phyloP scores from a whole-genome alignment of 2,329 filamentous ascomycete species.

The Passalora sequoiae region DNA sequence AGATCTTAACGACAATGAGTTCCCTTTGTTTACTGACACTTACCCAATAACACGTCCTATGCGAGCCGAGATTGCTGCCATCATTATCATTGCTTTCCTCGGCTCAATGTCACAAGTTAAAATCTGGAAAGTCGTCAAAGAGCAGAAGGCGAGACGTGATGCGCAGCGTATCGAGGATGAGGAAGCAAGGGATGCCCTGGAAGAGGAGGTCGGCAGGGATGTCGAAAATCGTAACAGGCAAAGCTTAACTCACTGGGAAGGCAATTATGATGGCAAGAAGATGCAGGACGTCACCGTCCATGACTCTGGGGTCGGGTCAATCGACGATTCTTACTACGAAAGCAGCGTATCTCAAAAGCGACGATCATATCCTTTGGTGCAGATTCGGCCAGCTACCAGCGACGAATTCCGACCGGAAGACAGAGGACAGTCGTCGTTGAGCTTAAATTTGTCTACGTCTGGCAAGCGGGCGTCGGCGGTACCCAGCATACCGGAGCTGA shows the following conservation, averaged over 20 bases:
- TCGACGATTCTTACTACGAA: constrained; percentile 17
- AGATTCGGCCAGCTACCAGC: constrained; percentile 4
- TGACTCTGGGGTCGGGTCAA: constrained; percentile 49
- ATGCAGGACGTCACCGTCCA: constrained; percentile 31
- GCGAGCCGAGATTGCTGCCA: constrained; percentile 73
- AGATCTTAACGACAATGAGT: constrained; percentile 70
- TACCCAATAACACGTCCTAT: constrained; percentile 87
- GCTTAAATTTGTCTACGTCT: background rate
- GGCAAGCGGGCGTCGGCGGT: background rate
- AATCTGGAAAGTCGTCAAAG: constrained; percentile 73
- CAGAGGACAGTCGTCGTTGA: constrained; percentile 4
- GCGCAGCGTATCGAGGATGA: constrained; percentile 47
- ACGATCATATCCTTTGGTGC: constrained; percentile 11
- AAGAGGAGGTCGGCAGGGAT: constrained; percentile 58
- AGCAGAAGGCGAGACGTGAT: constrained; percentile 45
- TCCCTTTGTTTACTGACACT: constrained; percentile 68
- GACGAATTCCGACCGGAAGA: background rate
- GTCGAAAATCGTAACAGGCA: constrained; percentile 58
- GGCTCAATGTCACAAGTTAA: constrained; percentile 81
- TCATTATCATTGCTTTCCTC: constrained; percentile 66
- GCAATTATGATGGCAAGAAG: constrained; percentile 56
- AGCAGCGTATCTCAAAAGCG: constrained; percentile 9
- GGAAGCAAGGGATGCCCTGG: constrained; percentile 61
- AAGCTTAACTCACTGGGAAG: constrained; percentile 70
- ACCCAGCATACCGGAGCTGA: constrained; percentile 3